Evolutionary conservation across 1,284 basidiomycete species (phyloP).

Genomic region (Pseudozyma hubeiensis): DNA sequence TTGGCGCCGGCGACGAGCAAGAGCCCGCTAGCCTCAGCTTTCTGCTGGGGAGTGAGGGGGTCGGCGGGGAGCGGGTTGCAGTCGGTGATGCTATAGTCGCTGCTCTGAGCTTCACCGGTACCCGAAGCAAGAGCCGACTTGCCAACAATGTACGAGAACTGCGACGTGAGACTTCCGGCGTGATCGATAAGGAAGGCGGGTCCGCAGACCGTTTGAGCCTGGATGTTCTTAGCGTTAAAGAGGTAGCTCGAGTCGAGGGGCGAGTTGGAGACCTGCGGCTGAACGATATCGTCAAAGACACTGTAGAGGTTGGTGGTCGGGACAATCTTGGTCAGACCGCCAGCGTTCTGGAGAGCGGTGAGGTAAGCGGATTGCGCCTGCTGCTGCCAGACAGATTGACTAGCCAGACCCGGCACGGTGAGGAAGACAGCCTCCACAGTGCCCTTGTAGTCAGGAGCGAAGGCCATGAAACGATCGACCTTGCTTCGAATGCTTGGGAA

Average conservation of each 20-base stretch:
- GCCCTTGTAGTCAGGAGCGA: slow-evolving; percentile 45
- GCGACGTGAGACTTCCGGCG: slow-evolving; percentile 23
- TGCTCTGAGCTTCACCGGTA: slow-evolving; percentile 13
- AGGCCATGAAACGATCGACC: slow-evolving; percentile 31
- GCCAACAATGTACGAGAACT: slow-evolving; percentile 36
- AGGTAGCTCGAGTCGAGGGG: slow-evolving; percentile 27
- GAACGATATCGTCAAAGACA: slow-evolving; percentile 34
- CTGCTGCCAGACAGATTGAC: slow-evolving; percentile 42
- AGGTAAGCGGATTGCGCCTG: slow-evolving; percentile 11
- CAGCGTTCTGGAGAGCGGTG: slow-evolving; percentile 37
- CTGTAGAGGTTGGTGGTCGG: slow-evolving; percentile 48
- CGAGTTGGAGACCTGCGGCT: slow-evolving; percentile 22
- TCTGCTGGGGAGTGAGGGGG: slow-evolving; percentile 19
- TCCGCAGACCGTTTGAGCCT: slow-evolving; percentile 26
- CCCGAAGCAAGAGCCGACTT: slow-evolving; percentile 9
- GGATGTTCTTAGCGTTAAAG: slow-evolving; percentile 30
- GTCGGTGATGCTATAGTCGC: slow-evolving; percentile 21
- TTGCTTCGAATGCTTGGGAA: slow-evolving; percentile 33
- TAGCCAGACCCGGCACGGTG: background rate
- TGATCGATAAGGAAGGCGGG: slow-evolving; percentile 30
- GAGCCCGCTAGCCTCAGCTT: slow-evolving; percentile 7
- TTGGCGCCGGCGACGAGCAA: slow-evolving; percentile 15
- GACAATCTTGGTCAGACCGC: slow-evolving; percentile 32
- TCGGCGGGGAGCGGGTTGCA: slow-evolving; percentile 30
- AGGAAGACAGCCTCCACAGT: slow-evolving; percentile 18